Evolutionary conservation across 2,329 filamentous ascomycete genomes (phyloP), one percentile per base, ranked within the genome.

Genomic region (Stromatinia cepivora): DNA sequence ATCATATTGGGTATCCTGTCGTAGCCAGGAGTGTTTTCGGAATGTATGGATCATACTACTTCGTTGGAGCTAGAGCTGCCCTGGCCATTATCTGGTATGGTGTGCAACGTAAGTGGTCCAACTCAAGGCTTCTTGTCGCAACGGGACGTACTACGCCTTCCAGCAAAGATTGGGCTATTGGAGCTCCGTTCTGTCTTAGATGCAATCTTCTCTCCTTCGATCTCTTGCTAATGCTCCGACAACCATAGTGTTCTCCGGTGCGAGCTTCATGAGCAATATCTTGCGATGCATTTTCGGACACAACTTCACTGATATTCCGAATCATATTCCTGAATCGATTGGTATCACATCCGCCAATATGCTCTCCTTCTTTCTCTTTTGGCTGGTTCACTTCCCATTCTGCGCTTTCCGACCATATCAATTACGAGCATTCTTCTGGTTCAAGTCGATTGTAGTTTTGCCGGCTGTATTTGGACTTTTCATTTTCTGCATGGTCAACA

Each of bases 71-170:
- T 31, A 79, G 82, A 59, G 78, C 80, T 6, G 77, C 82, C 45
- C 76, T 84, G 36, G 82, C 81, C 34, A 80, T 84, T 71, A 83
- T 84, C 74, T 85, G 83, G 89, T 88, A 90, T 71, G 86, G 87
- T 0, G 88, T 91, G 53, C 87, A 90, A 72, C 86, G 86, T 70
- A 86, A 86, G 75, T 88, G 87, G 71, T 10, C 76, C n/a, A n/a
- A 22, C 11, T 28, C 15, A 28, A 25, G 34, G 17, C 10, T 45
- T 5, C 11, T 34, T 52, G 28, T 13, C 52, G 34, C 42, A n/a
- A 36, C 6, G 8, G 11, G 39, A 28, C 31, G 15, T 54, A 42
- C 20, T 20, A 22, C 11, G 36, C n/a, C 25, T n/a, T 56, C 39
- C 10, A 11, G n/a, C 50, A 31, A 56, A 42, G 63, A 56, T 22